Evolutionary conservation across 495 filamentous ascomycete genomes (phyloP).

Genomic region (Xylaria nigripes): DNA sequence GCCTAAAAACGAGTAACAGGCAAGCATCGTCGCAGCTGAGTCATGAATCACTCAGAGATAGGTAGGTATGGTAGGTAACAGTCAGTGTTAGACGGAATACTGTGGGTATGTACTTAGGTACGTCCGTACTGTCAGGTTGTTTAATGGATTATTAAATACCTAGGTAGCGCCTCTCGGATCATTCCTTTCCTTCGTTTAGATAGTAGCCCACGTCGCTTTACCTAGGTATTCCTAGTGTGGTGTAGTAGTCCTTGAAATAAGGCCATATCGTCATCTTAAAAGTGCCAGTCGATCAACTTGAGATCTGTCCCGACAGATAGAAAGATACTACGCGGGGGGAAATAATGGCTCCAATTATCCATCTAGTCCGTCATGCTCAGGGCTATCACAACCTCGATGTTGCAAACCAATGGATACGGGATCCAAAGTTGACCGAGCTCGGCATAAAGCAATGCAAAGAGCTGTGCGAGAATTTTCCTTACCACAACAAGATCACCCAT

Average conservation of each 20-base stretch:
- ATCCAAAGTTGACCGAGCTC: constrained; percentile 69
- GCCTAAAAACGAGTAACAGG: neutral
- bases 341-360: constrained; percentile 36
- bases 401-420: constrained; percentile 64
- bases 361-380: constrained; percentile 50
- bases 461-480: constrained; percentile 56
- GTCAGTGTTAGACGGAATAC: neutral
- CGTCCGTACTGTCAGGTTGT: no score
- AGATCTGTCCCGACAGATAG: no score
- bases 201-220: neutral
- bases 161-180: neutral
- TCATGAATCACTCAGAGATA: neutral
- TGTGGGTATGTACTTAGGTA: no score
- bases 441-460: constrained; percentile 67
- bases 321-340: no score
- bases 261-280: neutral
- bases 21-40: neutral
- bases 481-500: constrained; percentile 55
- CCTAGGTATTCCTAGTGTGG: neutral
- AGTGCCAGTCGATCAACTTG: neutral
- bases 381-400: constrained; percentile 73
- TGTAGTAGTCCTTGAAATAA: neutral
- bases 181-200: neutral
- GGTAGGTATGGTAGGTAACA: neutral
- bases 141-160: neutral